phyloP scores from a whole-genome alignment of 345 rosid species.

The Luvunga scandens region DNA sequence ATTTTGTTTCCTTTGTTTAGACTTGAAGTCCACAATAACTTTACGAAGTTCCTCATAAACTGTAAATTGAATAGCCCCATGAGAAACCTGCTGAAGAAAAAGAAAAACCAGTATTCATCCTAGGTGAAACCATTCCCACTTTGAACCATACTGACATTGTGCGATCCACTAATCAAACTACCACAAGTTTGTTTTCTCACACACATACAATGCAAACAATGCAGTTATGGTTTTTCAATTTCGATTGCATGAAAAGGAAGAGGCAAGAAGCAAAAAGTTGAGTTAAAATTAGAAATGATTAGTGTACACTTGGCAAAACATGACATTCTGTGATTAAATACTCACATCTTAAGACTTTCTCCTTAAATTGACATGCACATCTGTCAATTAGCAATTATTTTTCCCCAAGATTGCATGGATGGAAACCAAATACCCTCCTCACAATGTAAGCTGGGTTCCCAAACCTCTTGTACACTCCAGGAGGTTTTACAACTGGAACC shows the following conservation, averaged over 20 bases:
- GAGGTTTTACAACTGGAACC: neutral
- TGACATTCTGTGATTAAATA: neutral
- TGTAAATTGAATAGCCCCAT: conserved; percentile 91
- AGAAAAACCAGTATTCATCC: neutral
- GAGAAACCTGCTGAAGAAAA: conserved; percentile 86
- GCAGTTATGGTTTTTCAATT: neutral
- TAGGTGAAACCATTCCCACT: neutral
- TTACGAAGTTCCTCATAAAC: conserved; percentile 89
- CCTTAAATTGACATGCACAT: conserved; percentile 10
- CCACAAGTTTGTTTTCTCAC: neutral
- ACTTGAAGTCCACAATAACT: conserved; percentile 45
- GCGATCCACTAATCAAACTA: neutral
- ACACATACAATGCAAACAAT: neutral
- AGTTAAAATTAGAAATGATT: neutral
- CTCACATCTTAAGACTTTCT: neutral
- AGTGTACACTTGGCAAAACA: neutral
- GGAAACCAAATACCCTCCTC: neutral
- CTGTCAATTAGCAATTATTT: neutral
- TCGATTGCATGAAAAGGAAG: neutral
- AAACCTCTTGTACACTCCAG: neutral
- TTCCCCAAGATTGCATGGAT: neutral
- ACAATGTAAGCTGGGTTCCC: neutral
- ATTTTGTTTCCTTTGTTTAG: conserved; percentile 33
- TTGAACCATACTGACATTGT: neutral
- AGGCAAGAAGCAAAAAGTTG: neutral